Base-by-base conservation (phyloP, 306 rosid genomes). In the Pterocarpus macrocarpus region DNA sequence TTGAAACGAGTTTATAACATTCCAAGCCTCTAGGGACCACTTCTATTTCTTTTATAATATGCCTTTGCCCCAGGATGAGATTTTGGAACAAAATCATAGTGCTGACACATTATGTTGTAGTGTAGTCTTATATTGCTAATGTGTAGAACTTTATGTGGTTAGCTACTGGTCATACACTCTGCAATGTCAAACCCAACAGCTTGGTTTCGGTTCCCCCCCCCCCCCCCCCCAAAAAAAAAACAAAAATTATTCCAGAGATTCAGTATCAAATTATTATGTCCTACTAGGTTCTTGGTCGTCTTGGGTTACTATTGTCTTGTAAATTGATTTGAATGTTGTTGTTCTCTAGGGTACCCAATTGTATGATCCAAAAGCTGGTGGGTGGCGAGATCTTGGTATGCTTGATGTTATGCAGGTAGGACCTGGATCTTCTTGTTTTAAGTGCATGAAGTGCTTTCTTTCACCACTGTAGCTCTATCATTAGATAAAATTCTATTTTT, bases 321-420 rank as follows among this genome's bases (percentile, higher is more conserved):
- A 52, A 34, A 63, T 66, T 78, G 16, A 59, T 67, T 58, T 72
- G 68, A 80, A 41, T 77, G 15, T 28, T 80, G 70, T 71, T 64
- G 55, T 86, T 64, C 63, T 86, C 71, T 66, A 92, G 99, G 97
- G 99, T 73, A 95, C 99, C 62, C 99, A 95, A 88, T 86, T 95
- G 59, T 95, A 95, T 87, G 97, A 95, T 89, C 84, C 99, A 76
- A 95, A 95, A 90, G 99, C 99, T 81, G 99, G 99, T 85, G 99
- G 99, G 41, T 95, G 97, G 97, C 85, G 87, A 77, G 99, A 95
- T 85, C 89, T 95, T 56, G 99, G 99, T 76, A 95, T 95, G 99
- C 99, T 95, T 73, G 99, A 95, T 88, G 99, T 95, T 81, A 95
- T 95, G 99, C 97, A 95, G 94, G 98, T 89, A 64, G 80, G 81